These are phyloP conservation scores for Zygosaccharomyces bisporus DNA, from an alignment of 805 yeast species.

Conservation along the genomic window DNA sequence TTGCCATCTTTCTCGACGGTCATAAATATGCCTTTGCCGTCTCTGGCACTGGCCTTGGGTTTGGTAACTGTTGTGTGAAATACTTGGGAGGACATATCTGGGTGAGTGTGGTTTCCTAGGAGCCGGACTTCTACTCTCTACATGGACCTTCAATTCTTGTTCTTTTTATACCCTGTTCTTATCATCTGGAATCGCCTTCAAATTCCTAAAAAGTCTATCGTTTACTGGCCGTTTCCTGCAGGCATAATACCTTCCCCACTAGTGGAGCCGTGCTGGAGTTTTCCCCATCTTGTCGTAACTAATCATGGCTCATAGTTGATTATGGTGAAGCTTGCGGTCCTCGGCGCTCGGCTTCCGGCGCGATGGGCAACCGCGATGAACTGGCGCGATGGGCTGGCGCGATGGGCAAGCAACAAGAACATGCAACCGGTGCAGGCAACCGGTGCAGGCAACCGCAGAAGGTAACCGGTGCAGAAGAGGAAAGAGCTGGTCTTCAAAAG, in stretches of 20 bases:
- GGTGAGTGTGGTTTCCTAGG: background rate
- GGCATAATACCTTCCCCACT: background rate
- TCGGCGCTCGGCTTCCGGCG: background rate
- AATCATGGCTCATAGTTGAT: background rate
- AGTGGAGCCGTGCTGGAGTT: background rate
- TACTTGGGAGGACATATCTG: slow-evolving; percentile 24
- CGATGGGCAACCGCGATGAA: background rate
- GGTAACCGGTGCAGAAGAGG: background rate
- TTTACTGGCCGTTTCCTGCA: background rate
- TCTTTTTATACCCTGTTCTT: background rate
- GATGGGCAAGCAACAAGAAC: background rate
- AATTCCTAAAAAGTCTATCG: background rate
- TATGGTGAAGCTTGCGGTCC: background rate
- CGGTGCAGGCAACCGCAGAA: too few relatives aligned
- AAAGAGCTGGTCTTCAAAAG: background rate
- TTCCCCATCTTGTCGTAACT: background rate
- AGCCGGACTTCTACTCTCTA: background rate
- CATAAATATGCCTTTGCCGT: slow-evolving; percentile 43
- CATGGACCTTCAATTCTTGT: background rate
- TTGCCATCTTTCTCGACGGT: slow-evolving; percentile 42
- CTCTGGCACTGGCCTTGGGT: slow-evolving; percentile 39
- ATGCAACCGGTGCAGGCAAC: too few relatives aligned
- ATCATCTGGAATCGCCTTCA: background rate
- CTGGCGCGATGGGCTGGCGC: background rate
- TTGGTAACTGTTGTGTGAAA: slow-evolving; percentile 43